Evolutionary conservation across 306 rosid genomes (phyloP).

Genomic region (Inga laurina): DNA sequence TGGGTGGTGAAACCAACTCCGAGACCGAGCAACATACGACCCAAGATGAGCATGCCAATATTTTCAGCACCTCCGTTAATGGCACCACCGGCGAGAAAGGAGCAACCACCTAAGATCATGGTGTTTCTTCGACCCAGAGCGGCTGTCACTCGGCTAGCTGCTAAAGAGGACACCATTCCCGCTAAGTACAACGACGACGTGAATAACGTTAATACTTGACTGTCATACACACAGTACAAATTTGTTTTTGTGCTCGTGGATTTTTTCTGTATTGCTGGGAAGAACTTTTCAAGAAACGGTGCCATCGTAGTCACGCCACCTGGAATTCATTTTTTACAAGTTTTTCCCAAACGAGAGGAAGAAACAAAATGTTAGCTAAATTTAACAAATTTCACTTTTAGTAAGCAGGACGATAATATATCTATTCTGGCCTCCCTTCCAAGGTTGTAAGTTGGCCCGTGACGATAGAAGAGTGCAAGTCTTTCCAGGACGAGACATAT

Average conservation of each 20-base stretch:
- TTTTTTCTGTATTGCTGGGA: slow-evolving; percentile 56
- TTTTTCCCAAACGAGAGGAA: not conserved
- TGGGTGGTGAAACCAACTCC: slow-evolving; percentile 82
- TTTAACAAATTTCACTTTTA: not conserved
- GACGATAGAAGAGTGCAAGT: not conserved
- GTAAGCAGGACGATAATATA: not conserved
- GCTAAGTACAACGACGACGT: slow-evolving; percentile 75
- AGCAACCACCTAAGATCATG: slow-evolving; percentile 62
- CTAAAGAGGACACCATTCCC: slow-evolving; percentile 51
- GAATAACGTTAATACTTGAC: slow-evolving; percentile 62
- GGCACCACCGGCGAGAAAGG: slow-evolving; percentile 58
- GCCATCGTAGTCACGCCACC: slow-evolving; percentile 77
- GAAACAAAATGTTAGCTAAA: not conserved
- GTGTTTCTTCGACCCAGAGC: slow-evolving; percentile 48
- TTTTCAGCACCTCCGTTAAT: slow-evolving; percentile 66
- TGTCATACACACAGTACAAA: slow-evolving; percentile 65
- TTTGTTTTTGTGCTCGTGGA: slow-evolving; percentile 35
- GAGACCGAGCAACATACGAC: slow-evolving; percentile 71
- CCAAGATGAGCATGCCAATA: slow-evolving; percentile 68
- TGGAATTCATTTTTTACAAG: slow-evolving; percentile 13
- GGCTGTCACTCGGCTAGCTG: slow-evolving; percentile 56
- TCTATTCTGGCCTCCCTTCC: not conserved
- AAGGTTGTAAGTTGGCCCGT: not conserved
- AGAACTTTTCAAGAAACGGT: slow-evolving; percentile 63
- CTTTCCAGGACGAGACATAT: not conserved